Conservation (phyloP, 345 rosid genomes). For the Orychophragmus violaceus region DNA sequence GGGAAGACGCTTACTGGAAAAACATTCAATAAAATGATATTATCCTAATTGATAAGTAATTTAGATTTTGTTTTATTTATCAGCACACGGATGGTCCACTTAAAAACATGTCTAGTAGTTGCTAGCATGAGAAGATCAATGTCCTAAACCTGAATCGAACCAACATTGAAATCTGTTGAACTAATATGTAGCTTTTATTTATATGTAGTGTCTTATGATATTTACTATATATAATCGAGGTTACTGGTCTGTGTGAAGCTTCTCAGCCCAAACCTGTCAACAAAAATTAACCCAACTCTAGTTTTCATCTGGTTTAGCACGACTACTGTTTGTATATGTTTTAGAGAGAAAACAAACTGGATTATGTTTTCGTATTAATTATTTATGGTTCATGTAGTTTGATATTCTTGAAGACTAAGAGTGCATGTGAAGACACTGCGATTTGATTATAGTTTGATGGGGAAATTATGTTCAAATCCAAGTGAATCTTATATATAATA, state of each 20-base stretch:
- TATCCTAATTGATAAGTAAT: not conserved
- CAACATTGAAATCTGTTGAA: not conserved
- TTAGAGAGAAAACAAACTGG: not conserved
- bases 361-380: not conserved
- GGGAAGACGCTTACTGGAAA: conserved; percentile 54
- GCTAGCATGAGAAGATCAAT: not conserved
- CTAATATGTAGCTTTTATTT: not conserved
- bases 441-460: not conserved
- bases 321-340: not conserved
- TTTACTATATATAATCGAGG: not conserved
- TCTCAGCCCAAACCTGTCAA: not conserved
- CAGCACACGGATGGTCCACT: not conserved
- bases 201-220: not conserved
- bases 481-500: not conserved
- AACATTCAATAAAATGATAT: not conserved
- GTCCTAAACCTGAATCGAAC: not conserved
- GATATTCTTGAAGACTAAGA: not conserved
- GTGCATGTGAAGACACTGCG: not conserved
- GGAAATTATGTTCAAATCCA: not conserved
- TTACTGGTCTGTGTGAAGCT: not conserved
- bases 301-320: not conserved
- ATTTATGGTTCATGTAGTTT: not conserved
- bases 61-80: not conserved
- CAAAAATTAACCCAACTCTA: too few species aligned
- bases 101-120: not conserved